Conservation (phyloP, 441 rosid species). For the Populus hybrid region DNA sequence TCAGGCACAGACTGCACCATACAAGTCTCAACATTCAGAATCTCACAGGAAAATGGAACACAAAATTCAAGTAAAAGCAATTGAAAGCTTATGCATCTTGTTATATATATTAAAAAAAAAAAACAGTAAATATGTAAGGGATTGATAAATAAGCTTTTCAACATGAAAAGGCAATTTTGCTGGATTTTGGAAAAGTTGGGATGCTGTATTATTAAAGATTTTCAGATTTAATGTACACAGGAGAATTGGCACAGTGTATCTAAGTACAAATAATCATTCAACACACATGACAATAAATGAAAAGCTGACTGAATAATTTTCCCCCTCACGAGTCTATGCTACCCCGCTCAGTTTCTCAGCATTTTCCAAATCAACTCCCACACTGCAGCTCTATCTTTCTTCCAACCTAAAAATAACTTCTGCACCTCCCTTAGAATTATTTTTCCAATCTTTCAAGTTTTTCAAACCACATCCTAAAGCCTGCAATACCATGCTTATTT, state of each 20-base stretch:
- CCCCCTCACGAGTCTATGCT: neutral
- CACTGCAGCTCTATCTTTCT: neutral
- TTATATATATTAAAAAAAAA: neutral
- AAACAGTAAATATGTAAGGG: neutral
- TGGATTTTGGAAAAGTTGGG: neutral
- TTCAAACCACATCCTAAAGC: neutral
- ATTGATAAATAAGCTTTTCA: neutral
- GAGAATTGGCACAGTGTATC: neutral
- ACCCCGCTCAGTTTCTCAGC: neutral
- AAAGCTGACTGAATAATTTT: neutral
- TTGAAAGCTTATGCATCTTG: neutral
- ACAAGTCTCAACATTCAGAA: neutral
- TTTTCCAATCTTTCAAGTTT: neutral
- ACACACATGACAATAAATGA: neutral
- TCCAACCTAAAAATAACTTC: neutral
- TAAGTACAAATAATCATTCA: neutral
- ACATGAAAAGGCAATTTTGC: neutral
- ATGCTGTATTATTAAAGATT: neutral
- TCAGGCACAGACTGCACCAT: conserved; percentile 69
- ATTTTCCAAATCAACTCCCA: neutral
- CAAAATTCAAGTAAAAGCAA: neutral
- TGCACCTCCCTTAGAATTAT: neutral
- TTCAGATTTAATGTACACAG: neutral
- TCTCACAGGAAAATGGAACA: neutral
- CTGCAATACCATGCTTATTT: neutral